Percentiles rank a stretch among this genome's conserved stretches.
Conservation (phyloP, 768 basidiomycete species). For the Terana coerulea region DNA sequence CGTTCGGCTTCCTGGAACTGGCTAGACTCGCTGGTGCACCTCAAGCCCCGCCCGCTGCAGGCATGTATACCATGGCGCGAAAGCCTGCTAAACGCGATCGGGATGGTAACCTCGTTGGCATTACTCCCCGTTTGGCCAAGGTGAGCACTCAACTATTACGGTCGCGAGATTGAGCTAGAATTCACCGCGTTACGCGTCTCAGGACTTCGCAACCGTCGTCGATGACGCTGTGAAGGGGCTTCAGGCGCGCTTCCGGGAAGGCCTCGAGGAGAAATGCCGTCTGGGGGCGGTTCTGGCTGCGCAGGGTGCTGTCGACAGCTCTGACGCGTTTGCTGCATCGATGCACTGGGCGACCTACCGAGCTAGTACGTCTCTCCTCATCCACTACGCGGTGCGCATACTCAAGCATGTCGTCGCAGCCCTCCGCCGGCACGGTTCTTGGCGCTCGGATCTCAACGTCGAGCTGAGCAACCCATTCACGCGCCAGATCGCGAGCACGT, state of each 20-base stretch:
- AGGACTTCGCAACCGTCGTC: conserved; percentile 47
- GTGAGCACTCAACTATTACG: conserved; percentile 18
- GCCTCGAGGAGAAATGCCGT: conserved; percentile 56
- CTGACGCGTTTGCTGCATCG: conserved; percentile 45
- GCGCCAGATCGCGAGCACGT: conserved; percentile 51
- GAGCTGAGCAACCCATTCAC: conserved; percentile 58
- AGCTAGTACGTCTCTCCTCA: conserved; percentile 39
- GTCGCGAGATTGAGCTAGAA: too few relatives aligned
- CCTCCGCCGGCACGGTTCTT: conserved; percentile 52
- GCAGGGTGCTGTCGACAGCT: conserved; percentile 40
- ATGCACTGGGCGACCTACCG: conserved; percentile 64
- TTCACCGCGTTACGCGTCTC: neutral
- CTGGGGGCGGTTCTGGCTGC: conserved; percentile 44
- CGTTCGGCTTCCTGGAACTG: conserved; percentile 23
- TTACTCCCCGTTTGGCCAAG: conserved; percentile 42
- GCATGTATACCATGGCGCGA: conserved; percentile 29
- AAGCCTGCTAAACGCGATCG: conserved; percentile 38
- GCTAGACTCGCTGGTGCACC: conserved; percentile 25
- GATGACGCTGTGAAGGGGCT: conserved; percentile 44
- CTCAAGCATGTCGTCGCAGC: conserved; percentile 21
- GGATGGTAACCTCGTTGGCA: conserved; percentile 39
- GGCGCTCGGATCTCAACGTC: conserved; percentile 56
- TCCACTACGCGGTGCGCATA: neutral
- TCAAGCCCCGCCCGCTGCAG: too few relatives aligned
- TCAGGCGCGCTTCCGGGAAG: conserved; percentile 46